Conservation (phyloP, 192 early-diverging fungal species). For the Podila verticillata region DNA sequence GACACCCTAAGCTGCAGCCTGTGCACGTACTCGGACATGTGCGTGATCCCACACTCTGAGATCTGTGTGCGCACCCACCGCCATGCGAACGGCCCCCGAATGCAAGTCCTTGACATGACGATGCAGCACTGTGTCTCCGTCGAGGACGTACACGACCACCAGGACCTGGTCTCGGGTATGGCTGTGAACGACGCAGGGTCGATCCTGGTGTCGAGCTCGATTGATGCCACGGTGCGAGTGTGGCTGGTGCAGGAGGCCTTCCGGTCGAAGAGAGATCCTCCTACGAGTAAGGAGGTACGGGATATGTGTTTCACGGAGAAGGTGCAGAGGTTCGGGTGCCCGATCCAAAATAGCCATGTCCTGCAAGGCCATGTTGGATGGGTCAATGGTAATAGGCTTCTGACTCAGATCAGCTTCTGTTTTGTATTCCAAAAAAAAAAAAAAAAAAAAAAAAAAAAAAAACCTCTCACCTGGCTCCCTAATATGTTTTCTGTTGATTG, state of each 20-base stretch:
- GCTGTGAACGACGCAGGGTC: constrained; percentile 32
- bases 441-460: neutral
- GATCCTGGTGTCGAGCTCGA: constrained; percentile 22
- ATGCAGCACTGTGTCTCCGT: neutral
- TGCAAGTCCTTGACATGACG: constrained; percentile 28
- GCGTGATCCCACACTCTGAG: constrained; percentile 22
- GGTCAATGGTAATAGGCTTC: constrained; percentile 36
- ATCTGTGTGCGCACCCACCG: constrained; percentile 29
- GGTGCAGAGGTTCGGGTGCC: constrained; percentile 16
- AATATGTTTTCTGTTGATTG: neutral
- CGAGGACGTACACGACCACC: constrained; percentile 9
- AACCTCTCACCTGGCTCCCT: neutral
- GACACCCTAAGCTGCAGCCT: constrained; percentile 26
- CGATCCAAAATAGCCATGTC: constrained; percentile 1
- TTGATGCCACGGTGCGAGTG: constrained; percentile 33
- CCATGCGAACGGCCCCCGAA: constrained; percentile 4
- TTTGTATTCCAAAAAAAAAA: neutral
- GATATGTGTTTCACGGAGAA: constrained; percentile 1
- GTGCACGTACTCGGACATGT: constrained; percentile 29
- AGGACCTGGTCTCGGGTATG: constrained; percentile 36
- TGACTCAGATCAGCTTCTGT: too few species aligned
- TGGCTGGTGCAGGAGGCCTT: constrained; percentile 16
- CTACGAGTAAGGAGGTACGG: neutral
- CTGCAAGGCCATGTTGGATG: constrained; percentile 38
- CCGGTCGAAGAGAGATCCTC: too few species aligned